phyloP scores from a whole-genome alignment of 345 rosid species.

The Eucalyptus sp. region DNA sequence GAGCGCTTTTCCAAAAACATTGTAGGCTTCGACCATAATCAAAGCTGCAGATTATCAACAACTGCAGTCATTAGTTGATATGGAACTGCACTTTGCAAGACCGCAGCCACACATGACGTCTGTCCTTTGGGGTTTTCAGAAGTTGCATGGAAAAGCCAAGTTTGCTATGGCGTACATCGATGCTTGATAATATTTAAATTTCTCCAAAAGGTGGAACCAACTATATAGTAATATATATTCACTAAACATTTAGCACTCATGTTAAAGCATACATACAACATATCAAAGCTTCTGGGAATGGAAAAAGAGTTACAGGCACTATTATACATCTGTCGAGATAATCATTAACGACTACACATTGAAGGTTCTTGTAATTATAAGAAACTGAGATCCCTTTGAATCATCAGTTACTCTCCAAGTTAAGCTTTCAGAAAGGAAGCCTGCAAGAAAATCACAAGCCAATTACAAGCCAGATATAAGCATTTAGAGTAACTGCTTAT shows the following conservation, averaged over 20 bases:
- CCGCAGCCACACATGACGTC: not conserved
- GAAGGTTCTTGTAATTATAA: not conserved
- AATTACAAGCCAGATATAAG: not conserved
- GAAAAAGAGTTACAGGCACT: not conserved
- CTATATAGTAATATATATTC: not conserved
- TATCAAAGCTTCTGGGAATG: not conserved
- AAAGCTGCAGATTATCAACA: not conserved
- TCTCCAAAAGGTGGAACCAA: not conserved
- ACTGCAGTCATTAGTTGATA: not conserved
- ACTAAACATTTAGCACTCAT: not conserved
- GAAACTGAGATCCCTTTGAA: not conserved
- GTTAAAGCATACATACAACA: not conserved
- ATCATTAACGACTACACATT: not conserved
- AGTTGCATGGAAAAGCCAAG: not conserved
- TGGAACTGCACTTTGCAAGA: not conserved
- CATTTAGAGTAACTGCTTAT: not conserved
- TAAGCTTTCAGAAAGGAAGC: conserved; percentile 9
- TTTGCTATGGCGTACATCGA: not conserved
- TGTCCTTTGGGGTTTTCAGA: not conserved
- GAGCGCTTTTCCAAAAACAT: not conserved
- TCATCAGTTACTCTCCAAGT: not conserved
- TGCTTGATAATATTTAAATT: not conserved
- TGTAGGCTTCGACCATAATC: not conserved
- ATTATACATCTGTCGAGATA: not conserved
- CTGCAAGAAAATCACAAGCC: not conserved